Evolutionary conservation across 176 grass and related monocot genomes (phyloP), one percentile per base, ranked within the genome.

Genomic region (Carex pumila): DNA sequence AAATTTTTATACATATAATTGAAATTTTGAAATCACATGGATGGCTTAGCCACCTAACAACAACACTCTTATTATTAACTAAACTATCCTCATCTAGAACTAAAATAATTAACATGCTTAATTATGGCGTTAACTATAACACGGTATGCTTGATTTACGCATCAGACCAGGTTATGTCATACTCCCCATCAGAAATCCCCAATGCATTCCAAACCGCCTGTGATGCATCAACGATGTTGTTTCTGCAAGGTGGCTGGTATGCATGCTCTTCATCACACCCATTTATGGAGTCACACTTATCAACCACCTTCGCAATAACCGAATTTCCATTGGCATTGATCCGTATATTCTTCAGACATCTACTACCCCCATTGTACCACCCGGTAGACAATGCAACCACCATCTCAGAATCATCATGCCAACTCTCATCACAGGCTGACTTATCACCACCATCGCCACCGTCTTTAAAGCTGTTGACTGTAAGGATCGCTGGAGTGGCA

Each of bases 381-480:
- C 91, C 88, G 10, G 91, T 92, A 22, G 91, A 90, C n/a, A 92
- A 71, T 30, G 91, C 91, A 39, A 90, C 91, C 19, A 90, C 88
- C 43, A 7, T 72, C 63, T 90, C 83, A 3, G 76, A 19, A 84
- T 86, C 81, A 8, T 2, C 1, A 71, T 88, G 91, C 71, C 70
- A 92, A 71, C 6, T 10, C 4, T 39, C 7, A 68, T 92, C 91
- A 58, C 91, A 92, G 62, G 84, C 83, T 61, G 90, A 70, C 52
- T 31, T 30, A 30, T 12, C 82, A 4, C 90, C 90, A 47, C 90
- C 87, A 13, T 89, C 87, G 3, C 90, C 87, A 13, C 77, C 87
- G 10, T 36, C 61, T 1, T 58, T 29, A 67, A 92, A 92, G 85
- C 88, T 73, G 81, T 89, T 89, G 36, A 89, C 57, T 21, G 87